Conservation (phyloP, 306 rosid genomes). For the Prosopis cineraria region DNA sequence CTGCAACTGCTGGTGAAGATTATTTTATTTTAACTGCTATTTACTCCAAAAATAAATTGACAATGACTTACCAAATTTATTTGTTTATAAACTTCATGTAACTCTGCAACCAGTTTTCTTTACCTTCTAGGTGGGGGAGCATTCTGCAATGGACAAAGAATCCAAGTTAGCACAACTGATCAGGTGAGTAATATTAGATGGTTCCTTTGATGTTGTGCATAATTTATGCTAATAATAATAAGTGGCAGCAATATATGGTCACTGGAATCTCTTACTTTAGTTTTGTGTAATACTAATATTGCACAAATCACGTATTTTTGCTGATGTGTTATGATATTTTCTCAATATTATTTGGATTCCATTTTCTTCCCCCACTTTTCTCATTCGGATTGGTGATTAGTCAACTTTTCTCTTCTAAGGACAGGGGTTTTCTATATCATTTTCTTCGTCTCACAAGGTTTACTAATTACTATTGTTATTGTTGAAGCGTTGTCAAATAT, state of each 20-base stretch:
- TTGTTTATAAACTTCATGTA: conserved; percentile 16
- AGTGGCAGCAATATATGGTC: background rate
- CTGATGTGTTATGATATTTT: background rate
- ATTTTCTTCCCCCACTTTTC: background rate
- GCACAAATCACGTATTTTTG: background rate
- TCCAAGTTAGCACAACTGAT: conserved; percentile 72
- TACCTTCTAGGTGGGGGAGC: conserved; percentile 83
- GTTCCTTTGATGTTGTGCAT: background rate
- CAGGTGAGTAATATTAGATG: conserved; percentile 48
- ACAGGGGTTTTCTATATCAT: background rate
- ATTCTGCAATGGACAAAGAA: conserved; percentile 83
- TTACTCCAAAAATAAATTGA: conserved; percentile 11
- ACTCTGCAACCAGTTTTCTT: conserved; percentile 33
- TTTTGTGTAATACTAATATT: background rate
- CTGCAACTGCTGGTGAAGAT: conserved; percentile 82
- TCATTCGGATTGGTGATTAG: background rate
- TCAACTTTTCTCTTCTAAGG: background rate
- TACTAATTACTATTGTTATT: background rate
- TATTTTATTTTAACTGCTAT: conserved; percentile 18
- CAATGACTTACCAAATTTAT: conserved; percentile 22
- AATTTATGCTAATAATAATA: background rate
- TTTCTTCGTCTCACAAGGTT: background rate
- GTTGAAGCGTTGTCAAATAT: background rate
- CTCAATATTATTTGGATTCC: background rate
- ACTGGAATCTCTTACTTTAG: background rate